These are phyloP conservation scores for Cystobasidium sp. DNA, from an alignment of 1,284 basidiomycete genomes.

Conservation along the genomic window DNA sequence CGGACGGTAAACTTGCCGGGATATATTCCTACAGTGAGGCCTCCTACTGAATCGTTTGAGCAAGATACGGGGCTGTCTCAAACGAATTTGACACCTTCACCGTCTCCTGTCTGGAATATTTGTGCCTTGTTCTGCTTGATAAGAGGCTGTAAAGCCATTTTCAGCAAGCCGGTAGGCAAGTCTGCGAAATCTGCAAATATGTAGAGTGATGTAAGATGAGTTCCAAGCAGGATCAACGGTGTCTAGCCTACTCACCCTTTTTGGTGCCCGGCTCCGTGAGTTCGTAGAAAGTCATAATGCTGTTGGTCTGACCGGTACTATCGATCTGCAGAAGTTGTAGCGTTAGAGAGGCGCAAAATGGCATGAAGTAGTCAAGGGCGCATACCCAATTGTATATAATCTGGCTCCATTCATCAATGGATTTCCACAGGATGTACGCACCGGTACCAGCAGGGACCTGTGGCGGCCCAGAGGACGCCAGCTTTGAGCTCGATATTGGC, in stretches of 20 bases:
- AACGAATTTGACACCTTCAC: constrained; percentile 42
- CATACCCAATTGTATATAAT: constrained; percentile 62
- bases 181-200: constrained; percentile 59
- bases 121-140: constrained; percentile 62
- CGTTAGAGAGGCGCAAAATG: neutral
- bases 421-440: constrained; percentile 60
- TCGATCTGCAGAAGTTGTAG: constrained; percentile 55
- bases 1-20: no score
- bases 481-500: constrained; percentile 22
- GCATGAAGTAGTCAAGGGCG: neutral
- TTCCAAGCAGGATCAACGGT: neutral
- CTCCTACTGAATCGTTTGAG: neutral
- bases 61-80: neutral
- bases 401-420: constrained; percentile 62
- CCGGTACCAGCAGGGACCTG: constrained; percentile 27
- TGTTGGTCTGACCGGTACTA: constrained; percentile 61
- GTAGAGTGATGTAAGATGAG: neutral
- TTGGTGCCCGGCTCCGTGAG: constrained; percentile 61
- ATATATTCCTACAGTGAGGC: no score
- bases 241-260: constrained; percentile 52
- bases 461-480: constrained; percentile 10
- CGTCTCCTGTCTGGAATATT: constrained; percentile 56
- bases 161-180: constrained; percentile 58
- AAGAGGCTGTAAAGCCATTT: constrained; percentile 60
- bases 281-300: constrained; percentile 64